Conservation (phyloP, 768 basidiomycete genomes). For the Macrolepiota albuminosa region DNA sequence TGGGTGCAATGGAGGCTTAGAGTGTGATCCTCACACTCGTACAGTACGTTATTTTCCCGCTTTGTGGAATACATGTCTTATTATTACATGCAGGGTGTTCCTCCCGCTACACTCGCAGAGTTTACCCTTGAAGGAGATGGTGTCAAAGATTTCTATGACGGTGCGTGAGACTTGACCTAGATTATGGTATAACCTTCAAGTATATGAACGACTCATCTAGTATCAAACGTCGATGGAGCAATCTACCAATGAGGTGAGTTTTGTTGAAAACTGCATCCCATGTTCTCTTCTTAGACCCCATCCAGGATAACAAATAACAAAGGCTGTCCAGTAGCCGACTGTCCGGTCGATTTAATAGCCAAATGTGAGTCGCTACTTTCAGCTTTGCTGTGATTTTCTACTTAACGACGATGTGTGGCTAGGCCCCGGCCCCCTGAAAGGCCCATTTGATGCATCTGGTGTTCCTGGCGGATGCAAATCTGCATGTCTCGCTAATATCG, state of each 20-base stretch:
- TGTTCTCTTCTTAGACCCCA: neutral
- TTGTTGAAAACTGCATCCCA: neutral
- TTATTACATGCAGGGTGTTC: slow-evolving; percentile 37
- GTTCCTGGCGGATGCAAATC: slow-evolving; percentile 50
- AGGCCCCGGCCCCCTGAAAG: slow-evolving; percentile 40
- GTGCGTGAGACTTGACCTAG: slow-evolving; percentile 24
- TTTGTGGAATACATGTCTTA: neutral
- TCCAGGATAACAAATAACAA: slow-evolving; percentile 40
- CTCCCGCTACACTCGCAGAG: slow-evolving; percentile 66
- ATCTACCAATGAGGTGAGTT: slow-evolving; percentile 38
- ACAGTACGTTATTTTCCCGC: slow-evolving; percentile 30
- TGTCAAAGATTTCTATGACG: slow-evolving; percentile 54
- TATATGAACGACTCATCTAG: slow-evolving; percentile 18
- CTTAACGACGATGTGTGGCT: neutral
- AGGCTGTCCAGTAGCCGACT: slow-evolving; percentile 42
- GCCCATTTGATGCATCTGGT: slow-evolving; percentile 41
- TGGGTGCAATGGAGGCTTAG: slow-evolving; percentile 39
- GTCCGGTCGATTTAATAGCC: slow-evolving; percentile 48
- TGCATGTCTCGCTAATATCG: slow-evolving; percentile 36
- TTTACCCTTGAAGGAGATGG: slow-evolving; percentile 47
- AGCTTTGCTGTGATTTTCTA: neutral
- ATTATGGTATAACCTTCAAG: neutral
- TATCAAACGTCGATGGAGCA: slow-evolving; percentile 59
- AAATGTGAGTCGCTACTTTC: slow-evolving; percentile 29
- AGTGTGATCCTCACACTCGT: slow-evolving; percentile 46